Evolutionary conservation across 495 filamentous ascomycete species (phyloP).

Genomic region (Daldinia concentrica): DNA sequence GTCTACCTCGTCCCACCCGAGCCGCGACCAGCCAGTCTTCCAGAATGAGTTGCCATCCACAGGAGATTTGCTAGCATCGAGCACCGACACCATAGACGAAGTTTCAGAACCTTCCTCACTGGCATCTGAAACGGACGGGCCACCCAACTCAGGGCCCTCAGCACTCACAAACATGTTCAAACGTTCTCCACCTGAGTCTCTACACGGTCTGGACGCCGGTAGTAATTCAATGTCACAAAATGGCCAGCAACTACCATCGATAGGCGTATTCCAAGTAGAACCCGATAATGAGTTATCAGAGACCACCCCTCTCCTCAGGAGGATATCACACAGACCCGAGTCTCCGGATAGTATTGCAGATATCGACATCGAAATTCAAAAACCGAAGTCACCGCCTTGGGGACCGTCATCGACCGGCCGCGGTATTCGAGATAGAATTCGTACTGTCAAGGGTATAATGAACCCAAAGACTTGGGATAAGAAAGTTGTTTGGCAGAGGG

Average conservation of each 20-base stretch:
- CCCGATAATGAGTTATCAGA: constrained; percentile 44
- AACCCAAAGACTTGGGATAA: constrained; percentile 80
- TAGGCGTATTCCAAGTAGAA: background rate
- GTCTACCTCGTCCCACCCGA: constrained; percentile 47
- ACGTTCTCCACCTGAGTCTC: constrained; percentile 57
- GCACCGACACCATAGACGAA: constrained; percentile 64
- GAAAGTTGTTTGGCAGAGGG: constrained; percentile 68
- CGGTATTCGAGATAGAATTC: constrained; percentile 25
- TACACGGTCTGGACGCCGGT: constrained; percentile 6
- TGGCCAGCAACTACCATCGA: constrained; percentile 23
- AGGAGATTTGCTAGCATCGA: constrained; percentile 27
- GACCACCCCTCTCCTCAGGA: constrained; percentile 50
- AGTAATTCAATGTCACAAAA: background rate
- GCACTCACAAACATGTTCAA: constrained; percentile 72
- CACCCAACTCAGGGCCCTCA: constrained; percentile 59
- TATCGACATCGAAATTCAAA: constrained; percentile 56
- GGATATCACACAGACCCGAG: constrained; percentile 40
- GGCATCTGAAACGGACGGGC: constrained; percentile 46
- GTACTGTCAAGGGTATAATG: constrained; percentile 35
- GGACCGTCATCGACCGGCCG: constrained; percentile 10
- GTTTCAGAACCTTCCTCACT: constrained; percentile 68
- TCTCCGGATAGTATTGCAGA: constrained; percentile 42
- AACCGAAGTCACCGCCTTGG: constrained; percentile 31
- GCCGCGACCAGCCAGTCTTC: constrained; percentile 38
- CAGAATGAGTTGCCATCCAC: constrained; percentile 29